Evolutionary conservation across 2,329 filamentous ascomycete genomes (phyloP), one percentile per base, ranked within the genome.

Genomic region (Clarireedia hainanense): DNA sequence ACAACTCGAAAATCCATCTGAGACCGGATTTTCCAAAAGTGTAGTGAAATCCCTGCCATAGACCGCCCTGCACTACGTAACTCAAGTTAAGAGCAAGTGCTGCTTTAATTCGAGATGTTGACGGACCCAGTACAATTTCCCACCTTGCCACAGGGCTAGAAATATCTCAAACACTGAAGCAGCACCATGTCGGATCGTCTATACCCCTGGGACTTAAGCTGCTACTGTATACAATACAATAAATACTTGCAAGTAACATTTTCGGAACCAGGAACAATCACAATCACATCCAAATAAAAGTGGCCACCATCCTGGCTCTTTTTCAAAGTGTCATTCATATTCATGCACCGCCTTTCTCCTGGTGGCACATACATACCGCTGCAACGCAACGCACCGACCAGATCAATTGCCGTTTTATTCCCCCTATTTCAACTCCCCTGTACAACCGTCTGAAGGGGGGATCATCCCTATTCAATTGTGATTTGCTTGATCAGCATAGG

Each of bases 291-390:
- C 20, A 20, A 20, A 47, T 34, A 39, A 52, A 47, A 52, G 37
- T 34, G 46, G 43, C 40, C 30, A 34, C 4, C 24, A 54, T 24
- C 52, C 52, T 49, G 45, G 45, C 14, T 6, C 24, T 17, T 42
- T 40, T 24, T 34, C 26, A 54, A 42, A 49, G 45, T 54, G 39
- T 42, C 34, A 54, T 55, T 49, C 36, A 55, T 53, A 54, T 55
- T 49, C 36, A 55, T 53, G 43, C 52, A 50, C 34, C 34, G 45
- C 52, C 34, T 40, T 49, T 54, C 24, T 42, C 20, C 17, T 14
- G 23, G 47, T 46, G 37, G 52, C 45, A 54, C 51, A n/a, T 54
- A 48, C 34, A 30, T 46, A 54, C 42, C 24, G 15, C 23, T 14
- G 23, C 14, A 30, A 26, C 20, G 20, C 20, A 20, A n/a, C 39